These are phyloP conservation scores for Blastocystis hominis DNA, from an alignment of 352 stramenopile species.

Conservation along the genomic window DNA sequence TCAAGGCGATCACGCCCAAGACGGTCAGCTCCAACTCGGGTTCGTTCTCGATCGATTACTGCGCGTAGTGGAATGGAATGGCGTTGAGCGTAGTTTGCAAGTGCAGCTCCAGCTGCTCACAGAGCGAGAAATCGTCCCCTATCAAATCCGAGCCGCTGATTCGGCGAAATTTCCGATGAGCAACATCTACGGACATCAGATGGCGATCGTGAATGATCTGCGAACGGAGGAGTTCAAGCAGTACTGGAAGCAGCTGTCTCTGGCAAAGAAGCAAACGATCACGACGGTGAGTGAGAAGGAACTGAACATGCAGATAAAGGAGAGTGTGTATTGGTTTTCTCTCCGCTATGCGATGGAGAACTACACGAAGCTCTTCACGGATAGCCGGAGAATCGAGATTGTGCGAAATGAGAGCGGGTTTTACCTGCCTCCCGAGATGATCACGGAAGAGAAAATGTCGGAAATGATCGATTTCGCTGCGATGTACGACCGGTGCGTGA, in stretches of 20 bases:
- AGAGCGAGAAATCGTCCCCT: slow-evolving; percentile 1
- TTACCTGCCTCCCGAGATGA: neutral
- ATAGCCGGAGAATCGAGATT: neutral
- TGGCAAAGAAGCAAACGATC: neutral
- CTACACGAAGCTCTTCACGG: neutral
- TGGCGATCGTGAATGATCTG: neutral
- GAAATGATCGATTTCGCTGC: neutral
- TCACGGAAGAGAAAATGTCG: neutral
- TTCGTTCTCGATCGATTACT: slow-evolving; percentile 10
- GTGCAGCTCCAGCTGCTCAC: neutral
- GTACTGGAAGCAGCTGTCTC: neutral
- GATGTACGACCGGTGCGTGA: neutral
- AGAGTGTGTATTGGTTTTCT: slow-evolving; percentile 46
- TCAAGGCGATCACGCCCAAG: neutral
- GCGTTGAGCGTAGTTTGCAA: neutral
- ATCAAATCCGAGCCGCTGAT: neutral
- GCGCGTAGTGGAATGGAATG: neutral
- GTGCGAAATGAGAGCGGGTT: neutral
- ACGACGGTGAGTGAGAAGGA: slow-evolving; percentile 24
- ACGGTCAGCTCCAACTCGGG: neutral
- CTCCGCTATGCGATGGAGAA: slow-evolving; percentile 14
- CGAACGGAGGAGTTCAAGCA: neutral
- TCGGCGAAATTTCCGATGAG: neutral
- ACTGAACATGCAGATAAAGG: neutral
- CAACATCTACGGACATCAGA: slow-evolving; percentile 27